These are phyloP conservation scores for Scedosporium boydii DNA, from an alignment of 2,329 filamentous ascomycete genomes.

Conservation along the genomic window DNA sequence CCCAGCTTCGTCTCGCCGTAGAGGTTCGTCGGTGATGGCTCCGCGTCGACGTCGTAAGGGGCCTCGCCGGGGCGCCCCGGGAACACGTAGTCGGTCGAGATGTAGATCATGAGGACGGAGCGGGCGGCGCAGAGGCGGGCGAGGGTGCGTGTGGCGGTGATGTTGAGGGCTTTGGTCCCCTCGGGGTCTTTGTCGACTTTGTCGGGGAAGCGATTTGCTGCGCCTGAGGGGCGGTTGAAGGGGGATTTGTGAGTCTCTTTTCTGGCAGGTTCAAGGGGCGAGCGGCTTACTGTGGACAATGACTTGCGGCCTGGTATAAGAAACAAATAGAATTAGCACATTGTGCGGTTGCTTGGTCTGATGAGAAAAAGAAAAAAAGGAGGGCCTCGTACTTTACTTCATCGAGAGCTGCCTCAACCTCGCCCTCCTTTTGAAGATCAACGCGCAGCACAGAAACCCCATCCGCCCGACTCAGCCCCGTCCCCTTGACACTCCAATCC, in stretches of 20 bases:
- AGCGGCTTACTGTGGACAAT: conserved; percentile 65
- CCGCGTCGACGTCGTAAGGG: conserved; percentile 61
- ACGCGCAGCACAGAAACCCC: conserved; percentile 57
- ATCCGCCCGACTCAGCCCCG: conserved; percentile 64
- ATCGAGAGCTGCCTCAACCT: conserved; percentile 42
- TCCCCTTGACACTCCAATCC: conserved; percentile 63
- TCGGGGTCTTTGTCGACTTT: conserved; percentile 73
- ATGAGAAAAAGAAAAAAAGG: background rate
- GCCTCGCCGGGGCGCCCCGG: conserved; percentile 67
- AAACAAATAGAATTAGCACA: background rate
- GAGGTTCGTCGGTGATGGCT: conserved; percentile 64
- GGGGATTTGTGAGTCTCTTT: background rate
- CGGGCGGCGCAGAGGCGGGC: conserved; percentile 55
- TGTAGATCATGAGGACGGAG: conserved; percentile 60
- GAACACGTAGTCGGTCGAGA: conserved; percentile 78
- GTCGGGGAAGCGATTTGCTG: conserved; percentile 81
- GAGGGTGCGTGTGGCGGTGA: conserved; percentile 58
- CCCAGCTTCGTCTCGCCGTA: conserved; percentile 57
- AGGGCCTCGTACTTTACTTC: conserved; percentile 38
- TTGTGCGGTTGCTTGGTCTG: background rate
- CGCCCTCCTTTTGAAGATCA: conserved; percentile 35
- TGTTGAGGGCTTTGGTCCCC: conserved; percentile 64
- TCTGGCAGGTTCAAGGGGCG: background rate
- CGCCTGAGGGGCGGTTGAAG: conserved; percentile 57
- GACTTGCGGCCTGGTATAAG: conserved; percentile 52